Base-by-base conservation (phyloP, 1,284 basidiomycete species). In the Puccinia sorghi region DNA sequence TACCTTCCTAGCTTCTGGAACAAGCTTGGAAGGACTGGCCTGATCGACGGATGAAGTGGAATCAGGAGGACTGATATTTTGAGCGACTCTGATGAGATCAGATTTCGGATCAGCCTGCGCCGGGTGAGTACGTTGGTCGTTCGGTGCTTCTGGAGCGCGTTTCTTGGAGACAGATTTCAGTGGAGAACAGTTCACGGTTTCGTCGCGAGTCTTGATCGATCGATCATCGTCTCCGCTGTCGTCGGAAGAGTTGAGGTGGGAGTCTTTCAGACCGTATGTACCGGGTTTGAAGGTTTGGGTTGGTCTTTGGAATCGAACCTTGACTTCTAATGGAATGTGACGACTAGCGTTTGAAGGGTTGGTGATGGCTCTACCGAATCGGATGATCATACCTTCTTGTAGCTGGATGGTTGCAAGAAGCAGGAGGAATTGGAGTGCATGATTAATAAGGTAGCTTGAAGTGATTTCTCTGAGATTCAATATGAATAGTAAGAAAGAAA, bases 341-440 rank as follows among this genome's bases (percentile, higher is more conserved):
- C 66, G 63, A 54, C 41, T 41, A 57, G 66, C 50, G 25, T 69
- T 54, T 17, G 32, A 32, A 32, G 66, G 66, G 48, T 66, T 67
- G 54, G 75, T 77, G 54, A 77, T 77, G 11, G 66, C 64, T 37
- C 66, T 69, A 22, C 75, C 75, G 41, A 77, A 77, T 43, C 75
- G 63, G 66, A 77, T 77, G n/a, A 8, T 17, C 75, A 77, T 77
- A 37, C 73, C 73, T 25, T 67, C 50, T 37, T 75, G 43, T 63
- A 75, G 54, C 73, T 75, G 37, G 7, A 43, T 3, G 41, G 46
- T 37, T 61, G 32, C 41, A 39, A 20, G 32, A 39, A 46, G 50
- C 37, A 41, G n/a, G 22, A 54, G 1, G 8, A 20, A 71, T 32
- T 27, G 50, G 6, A 50, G 25, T 13, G 39, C 22, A 46, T 46